Evolutionary conservation across 2,329 filamentous ascomycete genomes (phyloP).

Genomic region (Calonectria pauciramosa): DNA sequence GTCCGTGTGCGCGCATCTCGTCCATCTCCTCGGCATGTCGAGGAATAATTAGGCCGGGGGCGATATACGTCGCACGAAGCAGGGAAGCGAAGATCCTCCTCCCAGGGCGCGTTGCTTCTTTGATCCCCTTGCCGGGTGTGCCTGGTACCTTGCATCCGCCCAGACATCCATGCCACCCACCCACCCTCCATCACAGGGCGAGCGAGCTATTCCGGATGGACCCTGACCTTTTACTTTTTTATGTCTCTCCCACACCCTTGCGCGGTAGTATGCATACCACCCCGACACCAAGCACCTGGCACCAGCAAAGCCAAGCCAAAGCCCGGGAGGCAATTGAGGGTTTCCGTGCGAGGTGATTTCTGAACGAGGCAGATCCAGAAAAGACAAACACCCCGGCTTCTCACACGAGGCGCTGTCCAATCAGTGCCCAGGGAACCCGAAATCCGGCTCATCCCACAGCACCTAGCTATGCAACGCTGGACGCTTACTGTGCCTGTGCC

Average conservation of each 20-base stretch:
- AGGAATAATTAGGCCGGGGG: constrained; percentile 14
- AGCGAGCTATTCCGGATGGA: constrained; percentile 13
- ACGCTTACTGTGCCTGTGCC: not conserved
- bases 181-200: constrained; percentile 20
- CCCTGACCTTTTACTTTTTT: constrained; percentile 10
- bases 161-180: constrained; percentile 11
- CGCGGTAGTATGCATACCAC: constrained; percentile 19
- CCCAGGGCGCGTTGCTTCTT: constrained; percentile 4
- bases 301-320: not conserved
- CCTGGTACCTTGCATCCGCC: constrained; percentile 30
- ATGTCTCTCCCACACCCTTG: constrained; percentile 15
- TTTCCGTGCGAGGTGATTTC: constrained; percentile 2
- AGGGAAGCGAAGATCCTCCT: constrained; percentile 17
- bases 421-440: not conserved
- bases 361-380: not conserved
- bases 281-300: constrained; percentile 21
- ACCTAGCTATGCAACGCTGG: constrained; percentile 5
- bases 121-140: constrained; percentile 17
- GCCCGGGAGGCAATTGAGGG: not conserved
- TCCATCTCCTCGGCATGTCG: constrained; percentile 1
- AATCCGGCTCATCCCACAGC: not conserved
- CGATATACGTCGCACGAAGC: constrained; percentile 13
- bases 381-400: not conserved
- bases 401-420: not conserved
- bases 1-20: not conserved